Evolutionary conservation across 805 yeast genomes (phyloP).

Genomic region (Dipodascus albidus): DNA sequence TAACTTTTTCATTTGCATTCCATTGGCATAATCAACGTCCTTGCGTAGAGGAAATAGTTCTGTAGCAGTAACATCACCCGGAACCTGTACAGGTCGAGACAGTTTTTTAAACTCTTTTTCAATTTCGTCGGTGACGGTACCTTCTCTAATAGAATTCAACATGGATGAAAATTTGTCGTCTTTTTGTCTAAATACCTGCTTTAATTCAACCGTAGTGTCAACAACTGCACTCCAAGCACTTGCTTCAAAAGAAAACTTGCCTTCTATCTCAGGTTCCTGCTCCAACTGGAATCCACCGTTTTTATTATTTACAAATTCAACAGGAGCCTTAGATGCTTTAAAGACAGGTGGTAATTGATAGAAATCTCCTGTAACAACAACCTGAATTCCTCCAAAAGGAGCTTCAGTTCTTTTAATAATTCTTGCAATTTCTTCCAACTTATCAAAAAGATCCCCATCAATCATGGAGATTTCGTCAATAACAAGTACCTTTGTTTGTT

Average conservation of each 20-base stretch:
- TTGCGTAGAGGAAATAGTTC: conserved; percentile 77
- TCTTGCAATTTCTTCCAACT: conserved; percentile 61
- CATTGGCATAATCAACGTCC: conserved; percentile 76
- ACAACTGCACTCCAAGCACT: conserved; percentile 56
- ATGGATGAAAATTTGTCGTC: conserved; percentile 65
- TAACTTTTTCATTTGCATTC: conserved; percentile 36
- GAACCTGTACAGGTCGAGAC: conserved; percentile 38
- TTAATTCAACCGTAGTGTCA: conserved; percentile 53
- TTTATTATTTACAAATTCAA: conserved; percentile 7
- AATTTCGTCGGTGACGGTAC: conserved; percentile 43
- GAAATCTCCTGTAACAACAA: conserved; percentile 89
- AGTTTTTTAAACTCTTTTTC: conserved; percentile 38
- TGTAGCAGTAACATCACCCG: conserved; percentile 79
- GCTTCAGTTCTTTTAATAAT: conserved; percentile 31
- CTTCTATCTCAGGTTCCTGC: conserved; percentile 14
- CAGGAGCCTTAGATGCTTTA: conserved; percentile 24
- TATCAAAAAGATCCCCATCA: conserved; percentile 65
- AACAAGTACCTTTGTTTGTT: conserved; percentile 52
- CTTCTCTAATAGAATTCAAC: conserved; percentile 72
- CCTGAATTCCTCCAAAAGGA: conserved; percentile 93
- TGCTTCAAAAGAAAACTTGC: conserved; percentile 65
- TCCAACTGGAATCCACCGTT: conserved; percentile 12
- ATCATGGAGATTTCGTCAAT: conserved; percentile 95
- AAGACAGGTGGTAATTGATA: conserved; percentile 88
- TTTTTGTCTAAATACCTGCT: conserved; percentile 77